phyloP scores from a whole-genome alignment of 2,329 filamentous ascomycete species.

The Ophiostoma pallidulum region DNA sequence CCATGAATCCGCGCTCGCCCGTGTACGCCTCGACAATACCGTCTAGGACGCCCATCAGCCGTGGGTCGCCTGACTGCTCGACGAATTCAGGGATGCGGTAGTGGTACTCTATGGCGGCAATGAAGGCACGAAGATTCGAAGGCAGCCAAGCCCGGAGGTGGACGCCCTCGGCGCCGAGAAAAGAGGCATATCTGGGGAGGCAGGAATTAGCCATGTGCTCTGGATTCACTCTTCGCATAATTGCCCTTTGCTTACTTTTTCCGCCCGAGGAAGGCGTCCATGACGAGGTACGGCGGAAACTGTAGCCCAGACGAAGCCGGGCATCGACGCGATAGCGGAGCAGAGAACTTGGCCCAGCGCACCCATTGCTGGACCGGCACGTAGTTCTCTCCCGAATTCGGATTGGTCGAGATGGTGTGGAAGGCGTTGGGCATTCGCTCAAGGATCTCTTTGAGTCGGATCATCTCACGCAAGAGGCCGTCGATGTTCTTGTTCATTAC shows the following conservation, averaged over 20 bases:
- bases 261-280: conserved; percentile 45
- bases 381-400: conserved; percentile 41
- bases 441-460: conserved; percentile 42
- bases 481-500: conserved; percentile 45
- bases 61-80: conserved; percentile 37
- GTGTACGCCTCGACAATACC: conserved; percentile 47
- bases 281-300: conserved; percentile 43
- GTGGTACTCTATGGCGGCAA: conserved; percentile 44
- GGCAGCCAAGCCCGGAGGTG: conserved; percentile 45
- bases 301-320: conserved; percentile 43
- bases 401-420: conserved; percentile 44
- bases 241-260: no score
- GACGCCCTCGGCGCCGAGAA: conserved; percentile 41
- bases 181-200: conserved; percentile 43
- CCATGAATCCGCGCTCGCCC: conserved; percentile 47
- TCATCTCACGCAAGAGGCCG: conserved; percentile 39
- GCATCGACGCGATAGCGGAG: conserved; percentile 39
- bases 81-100: conserved; percentile 46
- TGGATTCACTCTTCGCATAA: no score
- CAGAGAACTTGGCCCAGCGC: conserved; percentile 44
- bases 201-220: no score
- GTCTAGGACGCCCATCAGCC: conserved; percentile 43
- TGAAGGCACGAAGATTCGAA: conserved; percentile 44
- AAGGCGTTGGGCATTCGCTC: conserved; percentile 45
- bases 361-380: conserved; percentile 39